Evolutionary conservation across 2,329 filamentous ascomycete species (phyloP).

Genomic region (Talaromyces sp.): DNA sequence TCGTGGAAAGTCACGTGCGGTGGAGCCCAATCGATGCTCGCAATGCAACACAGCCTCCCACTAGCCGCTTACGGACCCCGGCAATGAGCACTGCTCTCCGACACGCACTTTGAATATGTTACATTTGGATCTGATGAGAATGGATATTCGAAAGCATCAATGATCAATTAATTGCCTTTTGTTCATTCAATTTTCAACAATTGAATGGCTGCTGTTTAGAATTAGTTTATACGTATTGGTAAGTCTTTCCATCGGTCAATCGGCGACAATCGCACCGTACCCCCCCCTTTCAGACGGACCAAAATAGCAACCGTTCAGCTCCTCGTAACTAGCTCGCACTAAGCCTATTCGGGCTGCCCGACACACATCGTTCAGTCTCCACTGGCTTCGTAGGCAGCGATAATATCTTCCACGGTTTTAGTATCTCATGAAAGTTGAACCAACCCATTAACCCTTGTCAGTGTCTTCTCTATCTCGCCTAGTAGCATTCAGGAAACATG

Average conservation of each 20-base stretch:
- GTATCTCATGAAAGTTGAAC: background rate
- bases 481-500: background rate
- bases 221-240: background rate
- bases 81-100: background rate
- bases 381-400: no score
- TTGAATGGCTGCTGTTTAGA: background rate
- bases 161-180: background rate
- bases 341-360: background rate
- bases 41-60: background rate
- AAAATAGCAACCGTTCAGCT: background rate
- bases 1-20: background rate
- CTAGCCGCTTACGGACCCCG: conserved; percentile 2
- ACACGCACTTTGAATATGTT: background rate
- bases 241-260: background rate
- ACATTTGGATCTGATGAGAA: background rate
- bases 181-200: background rate
- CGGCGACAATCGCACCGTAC: background rate
- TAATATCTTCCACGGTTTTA: background rate
- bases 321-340: background rate
- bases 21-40: background rate
- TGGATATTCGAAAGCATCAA: background rate
- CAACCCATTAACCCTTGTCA: background rate
- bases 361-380: background rate
- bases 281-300: background rate
- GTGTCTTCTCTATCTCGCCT: background rate